Conservation (phyloP, 2,329 filamentous ascomycete genomes). For the Thelonectria blattea region DNA sequence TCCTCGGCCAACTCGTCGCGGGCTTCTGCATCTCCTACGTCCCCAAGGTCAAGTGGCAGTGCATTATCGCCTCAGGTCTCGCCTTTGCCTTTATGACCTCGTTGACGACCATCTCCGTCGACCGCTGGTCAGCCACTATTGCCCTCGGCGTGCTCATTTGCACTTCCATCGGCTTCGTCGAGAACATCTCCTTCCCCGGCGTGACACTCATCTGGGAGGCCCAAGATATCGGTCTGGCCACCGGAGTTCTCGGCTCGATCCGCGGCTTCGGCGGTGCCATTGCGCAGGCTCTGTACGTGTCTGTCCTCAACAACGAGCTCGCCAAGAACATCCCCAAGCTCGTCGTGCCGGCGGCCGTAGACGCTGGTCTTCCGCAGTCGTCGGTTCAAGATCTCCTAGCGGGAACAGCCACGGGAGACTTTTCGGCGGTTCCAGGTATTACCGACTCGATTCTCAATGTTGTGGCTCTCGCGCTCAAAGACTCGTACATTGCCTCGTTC, state of each 20-base stretch:
- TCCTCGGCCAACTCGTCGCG: conserved; percentile 47
- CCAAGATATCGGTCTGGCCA: conserved; percentile 53
- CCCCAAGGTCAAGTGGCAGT: conserved; percentile 45
- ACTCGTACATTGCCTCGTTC: conserved; percentile 50
- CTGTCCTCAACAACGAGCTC: conserved; percentile 46
- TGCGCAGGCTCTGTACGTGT: conserved; percentile 45
- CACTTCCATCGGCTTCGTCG: conserved; percentile 44
- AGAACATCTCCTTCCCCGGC: conserved; percentile 49
- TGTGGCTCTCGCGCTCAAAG: conserved; percentile 42
- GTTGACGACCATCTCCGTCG: conserved; percentile 36
- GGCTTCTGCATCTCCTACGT: conserved; percentile 45
- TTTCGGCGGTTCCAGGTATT: conserved; percentile 44
- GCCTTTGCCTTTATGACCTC: conserved; percentile 44
- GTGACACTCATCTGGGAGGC: conserved; percentile 53
- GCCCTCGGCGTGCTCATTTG: conserved; percentile 42
- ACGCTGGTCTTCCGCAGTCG: conserved; percentile 44
- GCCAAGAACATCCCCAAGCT: conserved; percentile 41
- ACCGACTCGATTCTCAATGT: conserved; percentile 41
- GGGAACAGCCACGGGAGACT: conserved; percentile 40
- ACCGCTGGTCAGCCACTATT: conserved; percentile 40
- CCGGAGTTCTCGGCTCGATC: conserved; percentile 53
- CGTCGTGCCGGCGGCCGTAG: conserved; percentile 43
- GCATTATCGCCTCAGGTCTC: conserved; percentile 38
- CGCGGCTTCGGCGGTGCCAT: conserved; percentile 49
- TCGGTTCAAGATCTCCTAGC: conserved; percentile 42